These are phyloP conservation scores for Pseudognaphalium luteoalbum DNA, from an alignment of 129 eudicot genomes.

Conservation along the genomic window DNA sequence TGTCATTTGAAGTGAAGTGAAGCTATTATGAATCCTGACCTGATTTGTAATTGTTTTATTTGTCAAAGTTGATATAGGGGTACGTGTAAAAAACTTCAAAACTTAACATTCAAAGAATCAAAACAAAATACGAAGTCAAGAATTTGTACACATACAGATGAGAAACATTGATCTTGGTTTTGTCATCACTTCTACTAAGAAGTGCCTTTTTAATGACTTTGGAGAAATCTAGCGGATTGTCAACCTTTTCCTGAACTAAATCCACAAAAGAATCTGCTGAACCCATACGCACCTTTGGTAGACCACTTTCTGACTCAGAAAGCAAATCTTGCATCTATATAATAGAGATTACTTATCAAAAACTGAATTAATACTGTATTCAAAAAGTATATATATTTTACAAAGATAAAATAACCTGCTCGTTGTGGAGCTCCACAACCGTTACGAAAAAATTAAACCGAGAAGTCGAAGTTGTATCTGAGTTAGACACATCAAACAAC, in stretches of 20 bases:
- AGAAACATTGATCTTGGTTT: slow-evolving; percentile 62
- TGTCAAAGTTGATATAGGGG: neutral
- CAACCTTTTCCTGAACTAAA: slow-evolving; percentile 78
- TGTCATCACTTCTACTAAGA: slow-evolving; percentile 65
- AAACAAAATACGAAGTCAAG: slow-evolving; percentile 18
- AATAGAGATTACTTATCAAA: slow-evolving; percentile 31
- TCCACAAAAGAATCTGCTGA: slow-evolving; percentile 57
- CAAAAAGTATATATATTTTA: neutral
- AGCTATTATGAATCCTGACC: neutral
- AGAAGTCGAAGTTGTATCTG: slow-evolving; percentile 86
- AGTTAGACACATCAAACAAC: slow-evolving; percentile 94
- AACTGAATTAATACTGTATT: neutral
- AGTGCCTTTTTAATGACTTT: slow-evolving; percentile 66
- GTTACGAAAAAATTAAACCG: slow-evolving; percentile 80
- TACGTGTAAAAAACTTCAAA: neutral
- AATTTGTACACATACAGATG: slow-evolving; percentile 69
- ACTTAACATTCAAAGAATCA: neutral
- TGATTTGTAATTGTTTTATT: neutral
- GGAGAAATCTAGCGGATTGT: slow-evolving; percentile 81
- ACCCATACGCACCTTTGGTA: slow-evolving; percentile 62
- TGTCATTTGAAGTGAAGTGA: neutral
- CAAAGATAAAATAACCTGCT: slow-evolving; percentile 60
- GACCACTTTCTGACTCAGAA: slow-evolving; percentile 49
- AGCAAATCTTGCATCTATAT: slow-evolving; percentile 81
- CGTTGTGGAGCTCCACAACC: slow-evolving; percentile 78